Base-by-base conservation (phyloP, 176 grass and related monocot genomes). In the Saccharum spontaneum region DNA sequence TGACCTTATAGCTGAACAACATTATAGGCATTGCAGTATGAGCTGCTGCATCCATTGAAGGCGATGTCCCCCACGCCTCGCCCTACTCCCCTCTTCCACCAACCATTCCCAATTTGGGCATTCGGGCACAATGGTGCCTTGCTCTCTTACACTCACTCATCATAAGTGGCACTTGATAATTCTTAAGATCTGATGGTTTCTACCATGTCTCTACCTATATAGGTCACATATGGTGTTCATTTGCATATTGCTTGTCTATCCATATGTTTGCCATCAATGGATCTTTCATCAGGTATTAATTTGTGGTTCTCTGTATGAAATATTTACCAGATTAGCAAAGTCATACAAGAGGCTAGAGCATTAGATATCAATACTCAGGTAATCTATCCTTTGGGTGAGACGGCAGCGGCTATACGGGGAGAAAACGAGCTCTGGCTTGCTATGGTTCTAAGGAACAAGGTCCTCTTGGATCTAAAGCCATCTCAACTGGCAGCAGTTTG, bases 361-460 rank as follows among this genome's bases (percentile, higher is more conserved):
- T 79, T 99, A 86, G 97, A 96, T 92, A 90, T 94, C 75, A 99
- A 88, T 46, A 92, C 90, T 66, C 91, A 91, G 50, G 81, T 99
- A 79, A 95, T 99, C 10, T 96, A 96, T 80, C 97, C 97, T 71
- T 92, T 99, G 82, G 97, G 93, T 73, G 91, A 99, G 88, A 99
- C 97, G 11, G 97, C 97, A 74, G 90, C 93, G 66, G 93, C 91
- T 34, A 91, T 99, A 82, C 88, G 93, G 75, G 97, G 97, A 67
- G 97, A 96, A 92, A 99, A 99, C 14, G 97, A 98, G 76, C 90
- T 94, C 14, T 96, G 97, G 93, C 88, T 98, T 87, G 97, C 97
- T 49, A 96, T 96, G 93, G 88, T 94, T 77, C 78, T 98, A 68
- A 89, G 93, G 50, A 98, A 94, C 86, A 98, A 98, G 82, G 70